Percentiles rank a stretch among this genome's conserved stretches.
Conservation (phyloP, 1,139 yeast genomes). For the Kodamaea sp. region DNA sequence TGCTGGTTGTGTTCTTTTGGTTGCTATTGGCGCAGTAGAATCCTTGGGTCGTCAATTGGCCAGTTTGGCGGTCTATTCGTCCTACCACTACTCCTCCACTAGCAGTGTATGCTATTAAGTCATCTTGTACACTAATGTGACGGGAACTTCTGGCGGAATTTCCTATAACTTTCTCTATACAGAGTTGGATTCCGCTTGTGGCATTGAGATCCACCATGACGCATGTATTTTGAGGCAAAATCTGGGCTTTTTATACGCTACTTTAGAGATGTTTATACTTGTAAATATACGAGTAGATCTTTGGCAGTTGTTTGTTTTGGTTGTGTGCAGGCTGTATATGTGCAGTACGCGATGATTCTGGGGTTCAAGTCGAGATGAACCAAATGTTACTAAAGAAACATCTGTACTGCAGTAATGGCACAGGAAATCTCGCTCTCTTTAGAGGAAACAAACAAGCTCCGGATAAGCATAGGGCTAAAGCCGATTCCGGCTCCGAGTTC, state of each 20-base stretch:
- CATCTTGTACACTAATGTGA: conserved; percentile 42
- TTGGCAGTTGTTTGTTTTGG: too few relatives aligned
- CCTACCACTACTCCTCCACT: conserved; percentile 70
- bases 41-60: conserved; percentile 33
- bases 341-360: too few relatives aligned
- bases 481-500: conserved; percentile 45
- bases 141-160: conserved; percentile 30
- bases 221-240: too few relatives aligned
- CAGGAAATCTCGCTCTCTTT: conserved; percentile 34
- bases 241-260: too few relatives aligned
- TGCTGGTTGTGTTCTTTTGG: conserved; percentile 2
- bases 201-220: background rate
- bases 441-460: conserved; percentile 41
- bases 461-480: conserved; percentile 50
- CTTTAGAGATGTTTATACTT: too few relatives aligned
- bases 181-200: conserved; percentile 10
- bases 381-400: too few relatives aligned
- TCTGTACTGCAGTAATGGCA: background rate
- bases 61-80: conserved; percentile 20
- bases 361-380: conserved; percentile 7
- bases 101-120: conserved; percentile 58
- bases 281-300: too few relatives aligned
- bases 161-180: conserved; percentile 27
- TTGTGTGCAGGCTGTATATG: too few relatives aligned
- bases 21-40: conserved; percentile 52